Evolutionary conservation across 768 basidiomycete genomes (phyloP), one percentile per base, ranked within the genome.

Genomic region (Amanita rubescens): DNA sequence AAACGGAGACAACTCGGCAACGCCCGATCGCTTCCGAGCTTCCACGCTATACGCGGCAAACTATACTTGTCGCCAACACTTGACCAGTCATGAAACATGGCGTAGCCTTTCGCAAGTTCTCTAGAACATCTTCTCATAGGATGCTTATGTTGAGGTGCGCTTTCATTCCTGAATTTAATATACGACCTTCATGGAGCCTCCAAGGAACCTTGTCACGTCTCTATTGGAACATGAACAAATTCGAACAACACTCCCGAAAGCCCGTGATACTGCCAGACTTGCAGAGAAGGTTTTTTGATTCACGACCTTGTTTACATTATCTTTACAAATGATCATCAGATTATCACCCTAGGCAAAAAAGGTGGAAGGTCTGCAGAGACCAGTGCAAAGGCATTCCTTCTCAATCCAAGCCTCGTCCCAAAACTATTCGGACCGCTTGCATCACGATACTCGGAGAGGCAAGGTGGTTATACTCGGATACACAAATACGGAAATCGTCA

Each of bases 401-500:
- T 95, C 58, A 81, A 84, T 58, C 80, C 81, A 25, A 67, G 69
- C 33, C 73, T 89, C 35, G 68, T 94, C 22, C 81, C 86, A n/a
- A 94, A 91, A 65, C 73, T 99, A 17, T 95, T 96, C 66, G 76
- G 75, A 9, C 79, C 82, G 1, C 84, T 95, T 51, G 82, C 92
- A 0, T 63, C 79, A 57, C 87, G 96, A 43, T 99, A 97, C 68
- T 76, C 81, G 0, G 60, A 75, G 14, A 81, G 96, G 3, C 85
- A 85, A 2, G 96, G 96, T 1, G 96, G 96, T 8, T 99, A 97
- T 72, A 98, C 95, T 5, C 85, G 96, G 20, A 85, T 98, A 56
- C 85, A 92, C 67, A 91, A 86, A 66, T 90, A 84, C 58, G 95
- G 94, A n/a, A 81, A 87, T 65, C 82, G 95, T 5, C 75, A 72